Conservation (phyloP, 139 green algal species). For the Chlorella sp. region DNA sequence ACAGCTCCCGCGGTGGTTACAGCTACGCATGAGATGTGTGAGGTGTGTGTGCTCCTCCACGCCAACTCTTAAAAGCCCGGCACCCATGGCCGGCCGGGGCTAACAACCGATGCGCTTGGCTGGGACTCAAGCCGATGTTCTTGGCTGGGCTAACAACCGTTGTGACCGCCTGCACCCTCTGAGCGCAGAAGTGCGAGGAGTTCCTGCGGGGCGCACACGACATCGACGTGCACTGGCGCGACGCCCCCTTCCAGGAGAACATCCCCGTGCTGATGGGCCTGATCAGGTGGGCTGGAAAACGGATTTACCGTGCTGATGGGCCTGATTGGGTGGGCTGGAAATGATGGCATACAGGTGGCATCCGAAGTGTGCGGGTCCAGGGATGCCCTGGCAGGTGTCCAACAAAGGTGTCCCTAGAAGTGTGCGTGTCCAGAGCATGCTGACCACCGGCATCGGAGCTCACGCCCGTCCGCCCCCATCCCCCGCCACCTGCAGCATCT, state of each 20-base stretch:
- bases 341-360: background rate
- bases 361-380: background rate
- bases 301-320: conserved; percentile 96
- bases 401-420: background rate
- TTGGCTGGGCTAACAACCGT: too few species aligned
- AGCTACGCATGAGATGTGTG: too few species aligned
- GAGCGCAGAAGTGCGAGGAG: conserved; percentile 40
- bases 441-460: background rate
- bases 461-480: background rate
- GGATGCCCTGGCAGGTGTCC: too few species aligned
- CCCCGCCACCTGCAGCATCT: conserved; percentile 64
- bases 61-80: too few species aligned
- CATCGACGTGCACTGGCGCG: conserved; percentile 94
- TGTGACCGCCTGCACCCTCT: too few species aligned
- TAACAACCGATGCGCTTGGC: too few species aligned
- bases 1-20: too few species aligned
- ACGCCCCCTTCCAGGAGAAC: conserved; percentile 92
- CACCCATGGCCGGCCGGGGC: too few species aligned
- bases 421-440: background rate
- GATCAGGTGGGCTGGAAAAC: conserved; percentile 36
- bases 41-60: too few species aligned
- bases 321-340: conserved; percentile 58
- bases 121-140: too few species aligned
- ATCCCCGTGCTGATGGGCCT: conserved; percentile 96
- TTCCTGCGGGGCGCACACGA: conserved; percentile 91